Evolutionary conservation across 139 green algal species (phyloP).

Genomic region (Tetratostichococcus sp.): DNA sequence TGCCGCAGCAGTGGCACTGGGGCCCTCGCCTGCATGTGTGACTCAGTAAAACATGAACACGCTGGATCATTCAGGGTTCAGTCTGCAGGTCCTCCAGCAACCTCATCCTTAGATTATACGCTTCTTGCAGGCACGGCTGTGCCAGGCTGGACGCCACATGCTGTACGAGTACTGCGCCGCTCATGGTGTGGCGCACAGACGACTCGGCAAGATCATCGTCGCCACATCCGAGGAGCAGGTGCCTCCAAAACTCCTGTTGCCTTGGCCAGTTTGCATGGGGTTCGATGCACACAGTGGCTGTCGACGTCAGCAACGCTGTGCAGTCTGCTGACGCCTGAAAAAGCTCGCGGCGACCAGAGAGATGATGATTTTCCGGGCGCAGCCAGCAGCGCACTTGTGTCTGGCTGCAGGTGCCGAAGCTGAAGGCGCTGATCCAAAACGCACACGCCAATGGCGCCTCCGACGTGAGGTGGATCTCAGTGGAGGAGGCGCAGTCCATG

Average conservation of each 20-base stretch:
- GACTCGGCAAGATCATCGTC: constrained; percentile 77
- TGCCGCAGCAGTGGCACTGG: too few relatives aligned
- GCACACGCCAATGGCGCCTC: constrained; percentile 57
- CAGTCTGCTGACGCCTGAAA: not conserved
- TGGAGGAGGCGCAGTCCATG: constrained; percentile 33
- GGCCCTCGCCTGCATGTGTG: too few relatives aligned
- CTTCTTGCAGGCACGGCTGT: constrained; percentile 55
- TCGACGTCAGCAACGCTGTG: not conserved
- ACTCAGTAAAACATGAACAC: too few relatives aligned
- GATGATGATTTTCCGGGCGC: too few relatives aligned
- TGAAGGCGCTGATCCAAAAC: not conserved
- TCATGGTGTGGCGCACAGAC: constrained; percentile 44
- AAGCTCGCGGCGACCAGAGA: too few relatives aligned
- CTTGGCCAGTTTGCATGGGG: too few relatives aligned
- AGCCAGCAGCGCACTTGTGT: not conserved
- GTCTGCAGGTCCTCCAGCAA: too few relatives aligned
- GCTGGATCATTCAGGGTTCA: too few relatives aligned
- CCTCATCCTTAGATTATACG: too few relatives aligned
- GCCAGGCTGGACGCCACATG: constrained; percentile 60
- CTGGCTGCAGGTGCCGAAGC: not conserved
- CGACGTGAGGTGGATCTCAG: constrained; percentile 59
- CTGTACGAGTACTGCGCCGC: constrained; percentile 54
- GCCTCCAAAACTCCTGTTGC: too few relatives aligned
- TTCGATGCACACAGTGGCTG: too few relatives aligned
- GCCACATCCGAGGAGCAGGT: constrained; percentile 41